Percentiles rank a stretch among this genome's conserved stretches.
Evolutionary conservation across 495 filamentous ascomycete genomes (phyloP).

Genomic region (Aeminium ludgeri): DNA sequence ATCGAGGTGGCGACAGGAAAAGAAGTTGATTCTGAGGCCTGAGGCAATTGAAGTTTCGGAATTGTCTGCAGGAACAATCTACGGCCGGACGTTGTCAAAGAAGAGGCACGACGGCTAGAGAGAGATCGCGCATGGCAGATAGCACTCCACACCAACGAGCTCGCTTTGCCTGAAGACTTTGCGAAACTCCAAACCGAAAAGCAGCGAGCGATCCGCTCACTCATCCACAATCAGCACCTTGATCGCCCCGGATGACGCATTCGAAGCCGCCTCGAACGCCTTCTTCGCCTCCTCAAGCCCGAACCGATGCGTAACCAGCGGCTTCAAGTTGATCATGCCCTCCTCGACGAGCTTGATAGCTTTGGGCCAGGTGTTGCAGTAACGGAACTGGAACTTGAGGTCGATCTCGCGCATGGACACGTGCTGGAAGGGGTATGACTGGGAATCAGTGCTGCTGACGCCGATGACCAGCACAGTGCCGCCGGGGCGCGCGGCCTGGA

Average conservation of each 20-base stretch:
- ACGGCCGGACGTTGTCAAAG: too few species aligned
- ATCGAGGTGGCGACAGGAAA: too few species aligned
- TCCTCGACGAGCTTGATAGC: constrained; percentile 18
- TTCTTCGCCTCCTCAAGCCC: constrained; percentile 12
- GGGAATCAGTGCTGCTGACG: constrained; percentile 13
- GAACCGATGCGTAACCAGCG: constrained; percentile 18
- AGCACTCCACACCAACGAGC: too few species aligned
- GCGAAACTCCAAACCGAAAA: too few species aligned
- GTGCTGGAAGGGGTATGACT: constrained; percentile 17
- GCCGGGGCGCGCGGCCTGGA: constrained; percentile 13
- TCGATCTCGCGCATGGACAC: constrained; percentile 16
- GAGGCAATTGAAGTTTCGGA: neutral
- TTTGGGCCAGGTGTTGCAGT: constrained; percentile 16
- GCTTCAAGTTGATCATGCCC: constrained; percentile 17
- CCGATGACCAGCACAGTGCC: constrained; percentile 18
- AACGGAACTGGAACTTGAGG: constrained; percentile 18
- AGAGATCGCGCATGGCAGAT: too few species aligned
- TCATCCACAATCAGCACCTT: constrained; percentile 18
- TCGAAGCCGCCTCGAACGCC: constrained; percentile 17
- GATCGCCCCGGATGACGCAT: constrained; percentile 9
- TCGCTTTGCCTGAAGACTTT: too few species aligned
- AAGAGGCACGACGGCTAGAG: too few species aligned
- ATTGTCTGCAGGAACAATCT: neutral
- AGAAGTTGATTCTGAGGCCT: too few species aligned
- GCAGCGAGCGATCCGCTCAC: too few species aligned